Evolutionary conservation across 169 alveolate genomes (phyloP).

Genomic region (Plasmodium berghei): DNA sequence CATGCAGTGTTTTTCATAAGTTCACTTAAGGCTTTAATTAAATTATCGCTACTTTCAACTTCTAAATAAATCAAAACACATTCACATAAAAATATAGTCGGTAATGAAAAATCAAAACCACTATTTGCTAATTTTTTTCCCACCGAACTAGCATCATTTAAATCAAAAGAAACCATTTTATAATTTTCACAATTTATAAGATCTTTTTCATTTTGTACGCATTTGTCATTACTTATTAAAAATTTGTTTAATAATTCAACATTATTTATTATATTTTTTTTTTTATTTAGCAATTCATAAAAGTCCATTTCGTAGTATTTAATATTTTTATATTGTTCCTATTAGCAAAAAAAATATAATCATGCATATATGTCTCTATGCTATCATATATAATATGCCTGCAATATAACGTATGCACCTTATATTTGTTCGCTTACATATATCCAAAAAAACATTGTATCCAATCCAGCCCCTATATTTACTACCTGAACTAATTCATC

Average conservation of each 20-base stretch:
- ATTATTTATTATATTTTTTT: slow-evolving; percentile 43
- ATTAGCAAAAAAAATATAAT: not conserved
- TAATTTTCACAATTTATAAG: slow-evolving; percentile 62
- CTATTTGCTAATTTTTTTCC: slow-evolving; percentile 25
- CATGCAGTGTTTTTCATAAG: slow-evolving; percentile 70
- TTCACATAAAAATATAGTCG: slow-evolving; percentile 78
- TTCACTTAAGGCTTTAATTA: slow-evolving; percentile 44
- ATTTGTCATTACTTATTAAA: slow-evolving; percentile 36
- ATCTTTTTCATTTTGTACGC: slow-evolving; percentile 13
- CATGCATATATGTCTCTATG: not conserved
- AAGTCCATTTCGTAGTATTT: slow-evolving; percentile 68
- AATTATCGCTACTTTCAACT: slow-evolving; percentile 56
- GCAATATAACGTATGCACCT: not conserved
- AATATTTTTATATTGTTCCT: slow-evolving; percentile 52
- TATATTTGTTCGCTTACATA: slow-evolving; percentile 17
- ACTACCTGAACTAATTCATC: slow-evolving; percentile 55
- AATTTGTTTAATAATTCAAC: slow-evolving; percentile 23
- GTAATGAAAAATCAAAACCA: slow-evolving; percentile 57
- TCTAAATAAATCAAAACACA: slow-evolving; percentile 79
- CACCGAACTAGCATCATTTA: slow-evolving; percentile 20
- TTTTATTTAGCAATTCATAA: slow-evolving; percentile 37
- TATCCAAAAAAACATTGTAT: slow-evolving; percentile 77
- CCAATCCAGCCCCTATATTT: slow-evolving; percentile 77
- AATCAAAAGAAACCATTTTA: slow-evolving; percentile 62
- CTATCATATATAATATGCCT: not conserved